phyloP scores from a whole-genome alignment of 2,329 filamentous ascomycete genomes.

The Colletotrichum aenigma region DNA sequence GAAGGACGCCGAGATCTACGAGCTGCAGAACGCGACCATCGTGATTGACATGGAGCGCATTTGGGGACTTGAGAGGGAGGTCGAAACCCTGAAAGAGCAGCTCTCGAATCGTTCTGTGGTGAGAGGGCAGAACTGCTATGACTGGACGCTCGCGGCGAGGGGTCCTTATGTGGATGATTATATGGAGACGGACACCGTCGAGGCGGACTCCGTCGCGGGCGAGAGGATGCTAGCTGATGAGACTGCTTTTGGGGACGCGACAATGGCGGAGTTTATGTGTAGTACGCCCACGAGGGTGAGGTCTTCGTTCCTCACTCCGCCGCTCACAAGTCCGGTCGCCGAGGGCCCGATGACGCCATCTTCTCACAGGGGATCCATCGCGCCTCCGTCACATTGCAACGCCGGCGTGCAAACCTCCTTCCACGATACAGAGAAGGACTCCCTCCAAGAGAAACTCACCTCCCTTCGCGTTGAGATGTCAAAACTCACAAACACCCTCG shows the following conservation, averaged over 20 bases:
- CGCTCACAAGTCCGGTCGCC: slow-evolving; percentile 54
- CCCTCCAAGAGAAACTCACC: slow-evolving; percentile 49
- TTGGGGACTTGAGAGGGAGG: slow-evolving; percentile 44
- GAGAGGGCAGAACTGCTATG: slow-evolving; percentile 30
- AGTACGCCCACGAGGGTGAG: slow-evolving; percentile 53
- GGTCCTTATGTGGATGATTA: slow-evolving; percentile 51
- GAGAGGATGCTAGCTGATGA: slow-evolving; percentile 49
- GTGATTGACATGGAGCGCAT: slow-evolving; percentile 51
- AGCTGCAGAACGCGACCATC: slow-evolving; percentile 54
- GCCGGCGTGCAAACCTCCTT: slow-evolving; percentile 45
- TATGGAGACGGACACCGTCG: slow-evolving; percentile 42
- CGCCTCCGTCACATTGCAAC: slow-evolving; percentile 32
- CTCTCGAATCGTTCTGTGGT: slow-evolving; percentile 28
- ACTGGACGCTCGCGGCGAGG: slow-evolving; percentile 57
- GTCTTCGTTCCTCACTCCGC: slow-evolving; percentile 60
- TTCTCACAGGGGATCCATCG: slow-evolving; percentile 24
- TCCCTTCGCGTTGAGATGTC: slow-evolving; percentile 53
- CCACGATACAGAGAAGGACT: slow-evolving; percentile 45
- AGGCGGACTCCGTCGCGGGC: slow-evolving; percentile 48
- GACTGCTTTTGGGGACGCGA: slow-evolving; percentile 52
- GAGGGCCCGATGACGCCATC: slow-evolving; percentile 39
- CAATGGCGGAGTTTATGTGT: slow-evolving; percentile 53
- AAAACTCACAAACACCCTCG: slow-evolving; percentile 52
- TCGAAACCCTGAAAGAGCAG: slow-evolving; percentile 38
- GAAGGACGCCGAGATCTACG: slow-evolving; percentile 58